Conservation (phyloP, 2,329 filamentous ascomycete genomes). For the Pseudonectria foliicola region DNA sequence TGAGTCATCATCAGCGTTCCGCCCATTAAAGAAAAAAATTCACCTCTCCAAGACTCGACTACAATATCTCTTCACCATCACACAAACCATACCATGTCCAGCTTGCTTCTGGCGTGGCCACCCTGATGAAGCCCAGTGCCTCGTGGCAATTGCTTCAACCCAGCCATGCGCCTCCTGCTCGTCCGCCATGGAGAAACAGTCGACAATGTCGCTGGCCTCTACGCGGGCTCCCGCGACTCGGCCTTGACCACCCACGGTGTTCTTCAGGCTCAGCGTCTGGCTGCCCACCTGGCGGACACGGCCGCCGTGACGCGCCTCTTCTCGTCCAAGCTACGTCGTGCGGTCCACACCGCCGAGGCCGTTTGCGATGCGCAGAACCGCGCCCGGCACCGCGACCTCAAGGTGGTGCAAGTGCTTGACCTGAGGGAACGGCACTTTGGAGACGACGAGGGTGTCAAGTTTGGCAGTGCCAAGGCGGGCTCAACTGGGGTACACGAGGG, state of each 20-base stretch:
- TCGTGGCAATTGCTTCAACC: slow-evolving; percentile 5
- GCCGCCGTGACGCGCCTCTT: slow-evolving; percentile 56
- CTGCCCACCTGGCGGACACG: slow-evolving; percentile 45
- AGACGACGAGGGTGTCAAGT: slow-evolving; percentile 59
- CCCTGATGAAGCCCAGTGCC: slow-evolving; percentile 9
- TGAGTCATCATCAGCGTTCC: slow-evolving; percentile 11
- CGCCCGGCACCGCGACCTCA: slow-evolving; percentile 6
- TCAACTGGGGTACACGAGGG: slow-evolving; percentile 32
- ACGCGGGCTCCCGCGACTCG: slow-evolving; percentile 75
- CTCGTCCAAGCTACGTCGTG: slow-evolving; percentile 70
- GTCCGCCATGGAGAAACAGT: slow-evolving; percentile 86
- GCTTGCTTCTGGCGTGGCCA: slow-evolving; percentile 12
- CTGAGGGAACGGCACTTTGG: slow-evolving; percentile 72
- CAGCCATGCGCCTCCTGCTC: slow-evolving; percentile 52
- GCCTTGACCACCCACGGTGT: slow-evolving; percentile 74
- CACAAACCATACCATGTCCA: slow-evolving; percentile 15
- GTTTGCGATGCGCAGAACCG: slow-evolving; percentile 50
- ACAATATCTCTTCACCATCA: slow-evolving; percentile 16
- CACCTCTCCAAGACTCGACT: slow-evolving; percentile 1
- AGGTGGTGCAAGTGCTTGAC: slow-evolving; percentile 25
- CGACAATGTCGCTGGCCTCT: slow-evolving; percentile 75
- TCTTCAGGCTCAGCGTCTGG: slow-evolving; percentile 69
- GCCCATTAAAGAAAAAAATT: not conserved
- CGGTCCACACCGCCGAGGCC: slow-evolving; percentile 62
- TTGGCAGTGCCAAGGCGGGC: slow-evolving; percentile 27